A percentile compares a stretch with the other conserved stretches of the same genome.
These are phyloP conservation scores for Malus hybrid DNA, from an alignment of 331 rosid species.

Conservation along the genomic window DNA sequence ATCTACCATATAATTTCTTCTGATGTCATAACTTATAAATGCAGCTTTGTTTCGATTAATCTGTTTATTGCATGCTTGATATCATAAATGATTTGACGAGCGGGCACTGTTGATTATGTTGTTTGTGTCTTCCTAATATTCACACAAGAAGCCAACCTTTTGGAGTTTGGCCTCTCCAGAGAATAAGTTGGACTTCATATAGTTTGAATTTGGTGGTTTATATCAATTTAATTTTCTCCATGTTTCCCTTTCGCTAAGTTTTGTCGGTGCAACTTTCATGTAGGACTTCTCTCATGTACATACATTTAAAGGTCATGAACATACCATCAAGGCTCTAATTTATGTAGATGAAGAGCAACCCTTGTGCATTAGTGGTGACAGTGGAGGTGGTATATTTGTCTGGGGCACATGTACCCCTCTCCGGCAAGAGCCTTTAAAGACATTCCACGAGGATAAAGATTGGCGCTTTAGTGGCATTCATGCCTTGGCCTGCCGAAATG, in stretches of 20 bases:
- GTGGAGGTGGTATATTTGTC: conserved; percentile 70
- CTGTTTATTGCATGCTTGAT: not conserved
- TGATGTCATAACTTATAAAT: not conserved
- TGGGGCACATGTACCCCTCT: conserved; percentile 61
- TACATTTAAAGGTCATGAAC: conserved; percentile 84
- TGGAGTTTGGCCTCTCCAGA: not conserved
- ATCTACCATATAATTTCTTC: not conserved
- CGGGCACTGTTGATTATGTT: not conserved
- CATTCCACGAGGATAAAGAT: conserved; percentile 78
- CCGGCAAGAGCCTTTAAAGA: conserved; percentile 57
- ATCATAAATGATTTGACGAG: not conserved
- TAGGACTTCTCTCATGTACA: conserved; percentile 80
- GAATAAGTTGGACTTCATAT: not conserved
- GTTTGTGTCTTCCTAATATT: not conserved
- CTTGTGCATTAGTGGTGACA: conserved; percentile 81
- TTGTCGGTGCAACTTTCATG: conserved; percentile 17
- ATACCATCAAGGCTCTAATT: conserved; percentile 67
- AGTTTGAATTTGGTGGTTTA: not conserved
- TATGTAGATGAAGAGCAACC: conserved; percentile 64
- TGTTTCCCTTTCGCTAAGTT: conserved; percentile 14
- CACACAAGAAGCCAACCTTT: not conserved
- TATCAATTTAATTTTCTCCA: not conserved
- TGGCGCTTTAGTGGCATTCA: conserved; percentile 98
- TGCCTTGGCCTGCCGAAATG: conserved; percentile 47
- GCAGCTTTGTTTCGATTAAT: not conserved